Evolutionary conservation across 139 green algal species (phyloP).

Genomic region (Pedinophyceae sp.): DNA sequence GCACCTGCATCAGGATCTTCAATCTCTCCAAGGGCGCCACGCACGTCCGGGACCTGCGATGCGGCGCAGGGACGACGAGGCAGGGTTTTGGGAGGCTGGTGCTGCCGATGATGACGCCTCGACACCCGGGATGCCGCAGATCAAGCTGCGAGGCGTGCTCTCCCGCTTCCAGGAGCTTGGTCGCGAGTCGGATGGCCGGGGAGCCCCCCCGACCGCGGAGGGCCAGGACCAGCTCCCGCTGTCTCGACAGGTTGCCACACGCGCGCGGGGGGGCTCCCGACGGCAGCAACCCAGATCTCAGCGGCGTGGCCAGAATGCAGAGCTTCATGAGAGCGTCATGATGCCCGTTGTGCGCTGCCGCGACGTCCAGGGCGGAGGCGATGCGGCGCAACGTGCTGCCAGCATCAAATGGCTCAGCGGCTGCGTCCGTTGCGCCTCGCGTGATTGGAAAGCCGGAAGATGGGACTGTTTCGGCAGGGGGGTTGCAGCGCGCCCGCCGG

Average conservation of each 20-base stretch:
- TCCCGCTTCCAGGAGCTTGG: neutral
- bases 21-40: conserved; percentile 90
- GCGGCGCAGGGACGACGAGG: no score
- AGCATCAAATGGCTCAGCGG: neutral
- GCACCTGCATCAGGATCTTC: conserved; percentile 97
- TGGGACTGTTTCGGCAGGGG: no score
- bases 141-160: neutral
- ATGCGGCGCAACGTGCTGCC: neutral
- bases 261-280: no score
- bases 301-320: no score
- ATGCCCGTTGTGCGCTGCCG: neutral
- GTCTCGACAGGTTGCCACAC: no score
- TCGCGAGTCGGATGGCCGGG: no score
- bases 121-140: neutral
- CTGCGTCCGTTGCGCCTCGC: neutral
- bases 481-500: neutral
- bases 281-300: no score
- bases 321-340: neutral
- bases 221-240: no score
- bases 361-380: no score
- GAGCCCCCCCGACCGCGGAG: no score
- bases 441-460: neutral
- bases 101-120: no score
- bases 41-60: conserved; percentile 86
- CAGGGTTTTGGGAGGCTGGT: no score